Base-by-base conservation (phyloP, 352 stramenopile genomes). In the Pythium sp. region DNA sequence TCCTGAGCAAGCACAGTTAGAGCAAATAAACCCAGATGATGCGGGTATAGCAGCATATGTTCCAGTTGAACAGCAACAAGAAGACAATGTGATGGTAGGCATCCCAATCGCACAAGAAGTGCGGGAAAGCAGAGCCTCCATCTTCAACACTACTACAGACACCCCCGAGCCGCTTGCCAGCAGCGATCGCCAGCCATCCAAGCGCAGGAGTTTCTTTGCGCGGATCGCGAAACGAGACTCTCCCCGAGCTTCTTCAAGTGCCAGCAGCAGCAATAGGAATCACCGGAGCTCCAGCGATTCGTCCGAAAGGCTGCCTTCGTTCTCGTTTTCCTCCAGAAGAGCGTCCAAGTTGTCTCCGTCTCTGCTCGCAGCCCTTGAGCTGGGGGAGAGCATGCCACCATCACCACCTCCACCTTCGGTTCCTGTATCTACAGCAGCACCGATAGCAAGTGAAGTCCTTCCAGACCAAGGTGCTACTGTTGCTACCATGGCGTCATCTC, bases 181-280 rank as follows among this genome's bases (percentile, higher is more conserved):
- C 51, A 56, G 36, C 5, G 63, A 64, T 9, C 54, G 58, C 15
- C 71, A 66, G 5, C 34, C 67, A 26, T 76, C 74, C 12, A 69
- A 62, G 57, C 67, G 71, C 5, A 20, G 59, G 41, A 68, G 67
- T 55, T 72, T 77, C 41, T 69, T 73, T 2, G 67, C 67, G 26
- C 58, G 65, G 34, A 47, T 70, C 6, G 38, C 65, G 20, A 70
- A 30, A 5, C 36, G 41, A 26, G 51, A 62, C 3, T 66, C 66
- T 3, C 51, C 53, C 8, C 43, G 30, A 15, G 36, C 26, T 6
- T 69, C 64, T 8, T 36, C 41, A 18, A 51, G 43, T 14, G 38
- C 30, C 2, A 71, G 62, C 43, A 64, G 22, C 22, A 73, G 28
- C 55, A 49, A 65, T 49, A 58, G 22, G 18, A 58, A 53, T 8